Conservation (phyloP, 768 basidiomycete genomes). For the Lactarius indigo region DNA sequence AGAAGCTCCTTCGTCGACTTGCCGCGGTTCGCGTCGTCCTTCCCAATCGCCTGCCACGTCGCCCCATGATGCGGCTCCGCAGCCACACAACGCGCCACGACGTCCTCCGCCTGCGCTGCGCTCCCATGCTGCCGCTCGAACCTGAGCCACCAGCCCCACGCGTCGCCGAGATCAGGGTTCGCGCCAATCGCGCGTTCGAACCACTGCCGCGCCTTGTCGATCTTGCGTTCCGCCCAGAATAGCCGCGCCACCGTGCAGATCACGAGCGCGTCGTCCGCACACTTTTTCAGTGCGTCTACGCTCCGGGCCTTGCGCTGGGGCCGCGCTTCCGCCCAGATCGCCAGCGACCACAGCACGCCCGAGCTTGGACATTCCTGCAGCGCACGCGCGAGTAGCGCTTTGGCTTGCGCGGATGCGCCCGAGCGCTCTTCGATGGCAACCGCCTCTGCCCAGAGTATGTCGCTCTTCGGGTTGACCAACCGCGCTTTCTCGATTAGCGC, state of each 20-base stretch:
- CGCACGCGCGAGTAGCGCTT: slow-evolving; percentile 73
- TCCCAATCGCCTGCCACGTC: slow-evolving; percentile 80
- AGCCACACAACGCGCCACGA: slow-evolving; percentile 61
- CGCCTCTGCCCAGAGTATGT: slow-evolving; percentile 87
- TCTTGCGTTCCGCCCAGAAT: slow-evolving; percentile 93
- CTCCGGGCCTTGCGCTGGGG: slow-evolving; percentile 84
- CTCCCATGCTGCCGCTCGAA: slow-evolving; percentile 93
- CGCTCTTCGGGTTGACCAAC: slow-evolving; percentile 79
- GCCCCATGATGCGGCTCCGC: slow-evolving; percentile 86
- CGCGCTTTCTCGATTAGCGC: slow-evolving; percentile 88
- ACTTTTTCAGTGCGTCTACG: slow-evolving; percentile 92
- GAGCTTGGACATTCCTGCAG: slow-evolving; percentile 92
- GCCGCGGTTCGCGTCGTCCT: slow-evolving; percentile 71
- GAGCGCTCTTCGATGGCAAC: slow-evolving; percentile 90
- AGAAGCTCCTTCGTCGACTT: slow-evolving; percentile 66
- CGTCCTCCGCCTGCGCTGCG: slow-evolving; percentile 64
- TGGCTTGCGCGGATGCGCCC: slow-evolving; percentile 75
- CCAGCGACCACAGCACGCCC: slow-evolving; percentile 86
- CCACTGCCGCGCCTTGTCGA: slow-evolving; percentile 95
- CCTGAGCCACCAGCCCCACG: slow-evolving; percentile 97
- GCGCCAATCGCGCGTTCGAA: slow-evolving; percentile 75
- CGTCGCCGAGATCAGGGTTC: slow-evolving; percentile 74
- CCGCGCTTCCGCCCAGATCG: slow-evolving; percentile 88
- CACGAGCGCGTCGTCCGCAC: slow-evolving; percentile 80
- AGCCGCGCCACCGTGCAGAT: slow-evolving; percentile 89